These are phyloP conservation scores for Leptographium procerum DNA, from an alignment of 2,329 filamentous ascomycete species.

Conservation along the genomic window DNA sequence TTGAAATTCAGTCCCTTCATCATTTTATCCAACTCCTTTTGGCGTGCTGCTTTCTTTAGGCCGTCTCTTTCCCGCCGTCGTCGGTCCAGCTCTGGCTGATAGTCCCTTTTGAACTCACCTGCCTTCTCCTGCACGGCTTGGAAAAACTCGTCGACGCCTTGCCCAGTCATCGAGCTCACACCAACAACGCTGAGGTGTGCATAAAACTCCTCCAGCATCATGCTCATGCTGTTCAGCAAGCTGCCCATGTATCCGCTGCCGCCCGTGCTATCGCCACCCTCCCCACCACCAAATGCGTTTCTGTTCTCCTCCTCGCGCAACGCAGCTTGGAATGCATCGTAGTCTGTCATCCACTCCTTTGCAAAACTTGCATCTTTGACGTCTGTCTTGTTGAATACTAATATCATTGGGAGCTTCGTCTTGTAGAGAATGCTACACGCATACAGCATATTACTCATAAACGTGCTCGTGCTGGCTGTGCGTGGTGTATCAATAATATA, in stretches of 20 bases:
- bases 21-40: conserved; percentile 79
- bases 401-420: conserved; percentile 94
- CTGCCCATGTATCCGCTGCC: conserved; percentile 95
- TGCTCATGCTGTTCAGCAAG: conserved; percentile 91
- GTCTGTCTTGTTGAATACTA: conserved; percentile 99
- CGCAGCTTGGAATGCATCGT: conserved; percentile 86
- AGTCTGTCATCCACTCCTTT: conserved; percentile 99
- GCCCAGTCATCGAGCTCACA: conserved; percentile 85
- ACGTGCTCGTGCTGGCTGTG: conserved; percentile 85
- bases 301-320: conserved; percentile 68
- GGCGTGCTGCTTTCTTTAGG: conserved; percentile 57
- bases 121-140: conserved; percentile 77
- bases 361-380: conserved; percentile 84
- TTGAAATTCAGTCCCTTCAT: conserved; percentile 77
- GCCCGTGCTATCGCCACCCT: conserved; percentile 47
- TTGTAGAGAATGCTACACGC: conserved; percentile 98
- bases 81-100: conserved; percentile 81
- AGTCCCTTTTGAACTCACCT: conserved; percentile 79
- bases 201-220: conserved; percentile 97
- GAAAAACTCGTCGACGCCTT: conserved; percentile 90
- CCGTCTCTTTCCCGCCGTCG: conserved; percentile 65
- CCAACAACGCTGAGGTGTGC: conserved; percentile 85
- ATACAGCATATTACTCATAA: conserved; percentile 99
- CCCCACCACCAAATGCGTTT: conserved; percentile 63
- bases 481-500: conserved; percentile 97